Evolutionary conservation across 257 asterid genomes (phyloP).

Genomic region (Thymus quinquecostatus): DNA sequence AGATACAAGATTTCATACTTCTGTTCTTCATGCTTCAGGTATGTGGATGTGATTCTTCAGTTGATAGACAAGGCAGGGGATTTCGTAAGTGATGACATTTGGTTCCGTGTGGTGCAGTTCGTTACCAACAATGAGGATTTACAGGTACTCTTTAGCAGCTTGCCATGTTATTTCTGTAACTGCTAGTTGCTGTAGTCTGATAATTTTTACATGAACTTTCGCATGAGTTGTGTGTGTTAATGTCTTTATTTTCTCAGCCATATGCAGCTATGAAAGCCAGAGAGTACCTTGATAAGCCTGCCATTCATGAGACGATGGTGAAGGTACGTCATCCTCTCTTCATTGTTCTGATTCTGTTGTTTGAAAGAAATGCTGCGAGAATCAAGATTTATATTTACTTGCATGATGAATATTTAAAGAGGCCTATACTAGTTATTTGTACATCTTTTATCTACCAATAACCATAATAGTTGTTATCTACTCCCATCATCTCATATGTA

Average conservation of each 20-base stretch:
- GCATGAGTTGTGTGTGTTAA: conserved; percentile 19
- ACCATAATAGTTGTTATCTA: conserved; percentile 11
- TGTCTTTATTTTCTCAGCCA: conserved; percentile 55
- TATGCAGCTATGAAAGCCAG: conserved; percentile 92
- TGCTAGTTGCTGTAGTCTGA: conserved; percentile 26
- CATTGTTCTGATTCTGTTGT: conserved; percentile 13
- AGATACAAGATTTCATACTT: conserved; percentile 1
- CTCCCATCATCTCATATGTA: neutral
- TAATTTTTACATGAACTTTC: conserved; percentile 27
- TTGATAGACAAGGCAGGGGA: conserved; percentile 99
- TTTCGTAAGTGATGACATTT: conserved; percentile 95
- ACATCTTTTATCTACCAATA: conserved; percentile 15
- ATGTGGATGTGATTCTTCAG: conserved; percentile 96
- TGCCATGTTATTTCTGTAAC: conserved; percentile 18
- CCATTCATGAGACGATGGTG: conserved; percentile 95
- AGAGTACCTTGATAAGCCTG: conserved; percentile 92
- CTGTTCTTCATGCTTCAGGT: conserved; percentile 54
- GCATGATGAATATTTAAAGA: conserved; percentile 21
- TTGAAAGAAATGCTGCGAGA: conserved; percentile 11
- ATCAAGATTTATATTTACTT: conserved; percentile 21
- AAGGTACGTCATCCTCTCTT: conserved; percentile 57
- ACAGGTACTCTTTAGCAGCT: conserved; percentile 58
- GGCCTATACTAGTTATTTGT: conserved; percentile 20
- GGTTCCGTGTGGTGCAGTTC: conserved; percentile 98
- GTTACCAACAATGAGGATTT: conserved; percentile 94